Percentiles rank a stretch among this genome's conserved stretches.
Conservation (phyloP, 768 basidiomycete species). For the Roridomyces roridus region DNA sequence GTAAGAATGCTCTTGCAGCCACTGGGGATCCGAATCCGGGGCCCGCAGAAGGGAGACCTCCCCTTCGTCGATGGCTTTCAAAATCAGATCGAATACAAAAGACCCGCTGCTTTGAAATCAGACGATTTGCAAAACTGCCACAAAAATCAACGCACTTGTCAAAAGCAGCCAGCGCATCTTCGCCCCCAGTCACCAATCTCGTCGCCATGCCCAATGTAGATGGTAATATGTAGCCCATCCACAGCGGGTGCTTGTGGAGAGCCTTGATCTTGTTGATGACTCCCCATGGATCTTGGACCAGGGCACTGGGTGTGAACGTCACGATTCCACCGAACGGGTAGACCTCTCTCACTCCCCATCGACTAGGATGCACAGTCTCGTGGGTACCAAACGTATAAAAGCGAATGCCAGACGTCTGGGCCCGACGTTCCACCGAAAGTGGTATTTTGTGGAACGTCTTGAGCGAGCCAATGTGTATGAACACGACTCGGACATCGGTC, state of each 20-base stretch:
- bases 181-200: slow-evolving; percentile 40
- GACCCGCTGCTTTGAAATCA: slow-evolving; percentile 38
- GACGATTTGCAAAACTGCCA: not conserved
- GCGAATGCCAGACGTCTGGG: slow-evolving; percentile 50
- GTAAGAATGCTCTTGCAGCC: slow-evolving; percentile 46
- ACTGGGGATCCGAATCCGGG: slow-evolving; percentile 43
- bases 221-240: slow-evolving; percentile 73
- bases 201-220: slow-evolving; percentile 64
- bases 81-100: slow-evolving; percentile 46
- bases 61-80: slow-evolving; percentile 62
- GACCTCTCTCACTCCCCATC: slow-evolving; percentile 71
- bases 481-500: slow-evolving; percentile 56
- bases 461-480: slow-evolving; percentile 69
- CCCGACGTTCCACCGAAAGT: slow-evolving; percentile 52
- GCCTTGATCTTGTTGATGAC: slow-evolving; percentile 54
- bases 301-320: slow-evolving; percentile 70
- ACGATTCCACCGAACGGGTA: slow-evolving; percentile 79
- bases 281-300: slow-evolving; percentile 58
- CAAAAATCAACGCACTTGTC: slow-evolving; percentile 42
- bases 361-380: slow-evolving; percentile 49
- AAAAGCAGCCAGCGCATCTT: slow-evolving; percentile 48
- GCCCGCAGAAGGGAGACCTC: slow-evolving; percentile 57
- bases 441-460: slow-evolving; percentile 54
- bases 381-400: slow-evolving; percentile 78
- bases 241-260: slow-evolving; percentile 66